Conservation (phyloP, 2,329 filamentous ascomycete genomes). For the Colletotrichum chrysophilum region DNA sequence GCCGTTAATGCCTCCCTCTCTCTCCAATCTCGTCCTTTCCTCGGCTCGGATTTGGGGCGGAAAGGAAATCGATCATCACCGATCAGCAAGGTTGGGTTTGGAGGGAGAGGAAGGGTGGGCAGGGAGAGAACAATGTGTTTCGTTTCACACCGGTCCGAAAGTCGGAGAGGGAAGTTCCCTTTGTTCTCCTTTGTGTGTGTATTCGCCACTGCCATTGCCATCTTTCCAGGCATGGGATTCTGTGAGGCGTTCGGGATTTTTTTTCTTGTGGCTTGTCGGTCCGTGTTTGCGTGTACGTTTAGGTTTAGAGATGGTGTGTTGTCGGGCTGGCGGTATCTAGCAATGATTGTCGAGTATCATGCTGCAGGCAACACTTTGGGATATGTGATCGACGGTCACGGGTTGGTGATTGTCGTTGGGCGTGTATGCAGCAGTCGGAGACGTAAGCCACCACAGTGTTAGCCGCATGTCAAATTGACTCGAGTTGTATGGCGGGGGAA, state of each 20-base stretch:
- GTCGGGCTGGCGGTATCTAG: not conserved
- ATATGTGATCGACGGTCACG: not conserved
- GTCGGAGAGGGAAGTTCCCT: not conserved
- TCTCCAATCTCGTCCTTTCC: not conserved
- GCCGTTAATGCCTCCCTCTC: not conserved
- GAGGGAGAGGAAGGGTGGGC: not conserved
- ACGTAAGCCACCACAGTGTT: not conserved
- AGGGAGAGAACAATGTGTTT: not conserved
- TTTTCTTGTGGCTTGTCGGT: not conserved
- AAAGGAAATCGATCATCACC: not conserved
- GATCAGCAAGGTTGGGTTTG: not conserved
- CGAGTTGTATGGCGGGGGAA: not conserved
- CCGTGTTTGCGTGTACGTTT: not conserved
- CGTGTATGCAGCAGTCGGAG: not conserved
- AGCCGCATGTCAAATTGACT: not conserved
- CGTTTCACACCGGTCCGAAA: slow-evolving; percentile 1
- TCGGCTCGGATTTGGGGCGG: not conserved
- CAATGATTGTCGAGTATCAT: not conserved
- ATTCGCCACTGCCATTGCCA: not conserved
- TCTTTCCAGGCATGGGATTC: not conserved
- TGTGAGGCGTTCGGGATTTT: not conserved
- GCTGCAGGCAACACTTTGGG: not conserved
- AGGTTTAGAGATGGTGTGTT: not conserved
- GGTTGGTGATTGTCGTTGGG: not conserved
- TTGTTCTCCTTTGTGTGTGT: not conserved